Percentiles rank a stretch among this genome's conserved stretches.
phyloP scores from a whole-genome alignment of 1,284 basidiomycete genomes.

The Naganishia sp. region DNA sequence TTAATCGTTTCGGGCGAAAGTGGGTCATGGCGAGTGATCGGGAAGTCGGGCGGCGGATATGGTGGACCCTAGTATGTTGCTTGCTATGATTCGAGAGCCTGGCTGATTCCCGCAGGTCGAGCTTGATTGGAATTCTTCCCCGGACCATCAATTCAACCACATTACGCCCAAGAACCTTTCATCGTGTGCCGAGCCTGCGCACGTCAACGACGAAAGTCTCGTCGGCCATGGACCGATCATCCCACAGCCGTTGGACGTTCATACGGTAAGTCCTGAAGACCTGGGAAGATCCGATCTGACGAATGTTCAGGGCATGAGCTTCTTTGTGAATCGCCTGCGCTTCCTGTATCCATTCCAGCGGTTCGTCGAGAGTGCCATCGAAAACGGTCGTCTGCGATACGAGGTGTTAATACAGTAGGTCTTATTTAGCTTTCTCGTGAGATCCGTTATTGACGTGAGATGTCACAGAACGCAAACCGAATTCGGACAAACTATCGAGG shows the following conservation, averaged over 20 bases:
- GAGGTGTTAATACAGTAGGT: slow-evolving; percentile 35
- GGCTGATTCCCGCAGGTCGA: slow-evolving; percentile 8
- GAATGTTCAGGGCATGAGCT: slow-evolving; percentile 36
- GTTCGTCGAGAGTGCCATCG: slow-evolving; percentile 32
- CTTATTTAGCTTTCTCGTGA: not conserved
- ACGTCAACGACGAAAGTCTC: slow-evolving; percentile 36
- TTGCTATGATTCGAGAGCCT: not conserved
- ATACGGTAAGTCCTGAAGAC: slow-evolving; percentile 29
- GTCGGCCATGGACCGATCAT: slow-evolving; percentile 29
- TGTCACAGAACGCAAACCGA: slow-evolving; percentile 32
- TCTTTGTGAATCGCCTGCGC: slow-evolving; percentile 37
- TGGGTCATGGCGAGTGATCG: slow-evolving; percentile 38
- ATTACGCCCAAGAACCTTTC: slow-evolving; percentile 33
- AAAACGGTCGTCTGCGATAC: slow-evolving; percentile 36
- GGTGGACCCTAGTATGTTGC: slow-evolving; percentile 35
- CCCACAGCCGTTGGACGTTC: slow-evolving; percentile 33
- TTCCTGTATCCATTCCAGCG: slow-evolving; percentile 39
- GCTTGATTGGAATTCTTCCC: slow-evolving; percentile 37
- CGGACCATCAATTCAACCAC: slow-evolving; percentile 23
- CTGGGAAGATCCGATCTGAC: not conserved
- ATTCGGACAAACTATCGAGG: slow-evolving; percentile 32
- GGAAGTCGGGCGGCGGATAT: slow-evolving; percentile 38
- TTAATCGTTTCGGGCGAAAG: slow-evolving; percentile 20
- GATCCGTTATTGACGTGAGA: not conserved
- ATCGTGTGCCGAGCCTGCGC: slow-evolving; percentile 38